Evolutionary conservation across 768 basidiomycete species (phyloP), one percentile per base, ranked within the genome.

Genomic region (Kwoniella pini): DNA sequence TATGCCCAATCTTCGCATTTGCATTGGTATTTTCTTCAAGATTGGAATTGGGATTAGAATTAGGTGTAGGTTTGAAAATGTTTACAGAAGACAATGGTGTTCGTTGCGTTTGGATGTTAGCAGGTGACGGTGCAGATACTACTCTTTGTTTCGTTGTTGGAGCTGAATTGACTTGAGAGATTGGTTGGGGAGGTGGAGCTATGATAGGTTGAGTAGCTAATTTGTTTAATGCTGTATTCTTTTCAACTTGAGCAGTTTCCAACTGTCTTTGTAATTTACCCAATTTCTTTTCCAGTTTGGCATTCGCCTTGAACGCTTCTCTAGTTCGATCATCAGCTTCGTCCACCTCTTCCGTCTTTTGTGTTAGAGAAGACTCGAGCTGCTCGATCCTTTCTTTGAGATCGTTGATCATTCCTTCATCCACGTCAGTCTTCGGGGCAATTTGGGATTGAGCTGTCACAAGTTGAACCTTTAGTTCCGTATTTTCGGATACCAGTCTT

Each of bases 221-320:
- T 28, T 54, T 58, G 59, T 69, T 69, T 4, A 56, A 30, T n/a
- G 62, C 63, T n/a, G 70, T 69, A 44, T 67, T 69, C 26, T 45
- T 33, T 15, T 61, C 65, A n/a, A 71, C 65, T 53, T 67, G 48
- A 36, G 33, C 54, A 28, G n/a, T 17, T 27, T 49, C 57, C 12
- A 73, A 49, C 44, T 72, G 65, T 30, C 67, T 55, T 43, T 68
- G 63, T 27, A 73, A 55, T 49, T 70, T 70, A 24, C 62, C 63
- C 27, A 75, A 55, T 57, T 70, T 70, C 63, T 75, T 75, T 45
- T 75, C 73, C n/a, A 75, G 53, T 44, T 68, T 71, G 13, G 64
- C 60, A n/a, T 73, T 73, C 21, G 60, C 40, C 22, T 64, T 65
- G 60, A 66, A 68, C 17, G 58, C 62, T 45, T 73, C 71, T 22